Conservation (phyloP, 2,329 filamentous ascomycete species). For the Volutella citrinella region DNA sequence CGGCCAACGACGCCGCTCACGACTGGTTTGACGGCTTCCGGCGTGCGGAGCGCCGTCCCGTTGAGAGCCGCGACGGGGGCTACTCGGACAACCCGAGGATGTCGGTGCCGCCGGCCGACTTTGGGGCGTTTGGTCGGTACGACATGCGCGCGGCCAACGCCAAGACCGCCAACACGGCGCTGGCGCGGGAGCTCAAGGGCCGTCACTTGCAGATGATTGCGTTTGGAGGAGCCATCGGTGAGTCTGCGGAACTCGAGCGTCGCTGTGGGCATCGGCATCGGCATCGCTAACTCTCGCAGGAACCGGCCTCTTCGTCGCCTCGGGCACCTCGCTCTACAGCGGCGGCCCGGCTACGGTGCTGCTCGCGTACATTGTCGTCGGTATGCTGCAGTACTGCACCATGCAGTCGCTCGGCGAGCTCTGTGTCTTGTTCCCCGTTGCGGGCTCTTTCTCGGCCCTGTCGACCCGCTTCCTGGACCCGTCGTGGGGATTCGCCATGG, state of each 20-base stretch:
- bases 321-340: constrained; percentile 65
- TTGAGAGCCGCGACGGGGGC: constrained; percentile 3
- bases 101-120: not conserved
- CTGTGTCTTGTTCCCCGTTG: constrained; percentile 84
- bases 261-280: no score
- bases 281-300: constrained; percentile 50
- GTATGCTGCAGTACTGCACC: constrained; percentile 86
- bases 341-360: constrained; percentile 78
- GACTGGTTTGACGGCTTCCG: constrained; percentile 22
- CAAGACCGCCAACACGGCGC: constrained; percentile 71
- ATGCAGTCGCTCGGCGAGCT: constrained; percentile 90
- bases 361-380: constrained; percentile 73
- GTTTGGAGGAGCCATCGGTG: constrained; percentile 86
- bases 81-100: constrained; percentile 1
- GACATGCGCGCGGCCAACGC: constrained; percentile 59
- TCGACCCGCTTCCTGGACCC: constrained; percentile 93
- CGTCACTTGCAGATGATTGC: constrained; percentile 97
- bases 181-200: constrained; percentile 75
- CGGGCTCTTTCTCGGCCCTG: constrained; percentile 88
- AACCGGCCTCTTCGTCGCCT: constrained; percentile 84
- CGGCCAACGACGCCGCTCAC: constrained; percentile 5
- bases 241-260: no score
- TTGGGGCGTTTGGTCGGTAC: constrained; percentile 36
- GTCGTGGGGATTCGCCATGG: constrained; percentile 94
- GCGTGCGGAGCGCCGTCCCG: constrained; percentile 14